phyloP scores from a whole-genome alignment of 495 filamentous ascomycete genomes.

The Chaetomium fimeti region DNA sequence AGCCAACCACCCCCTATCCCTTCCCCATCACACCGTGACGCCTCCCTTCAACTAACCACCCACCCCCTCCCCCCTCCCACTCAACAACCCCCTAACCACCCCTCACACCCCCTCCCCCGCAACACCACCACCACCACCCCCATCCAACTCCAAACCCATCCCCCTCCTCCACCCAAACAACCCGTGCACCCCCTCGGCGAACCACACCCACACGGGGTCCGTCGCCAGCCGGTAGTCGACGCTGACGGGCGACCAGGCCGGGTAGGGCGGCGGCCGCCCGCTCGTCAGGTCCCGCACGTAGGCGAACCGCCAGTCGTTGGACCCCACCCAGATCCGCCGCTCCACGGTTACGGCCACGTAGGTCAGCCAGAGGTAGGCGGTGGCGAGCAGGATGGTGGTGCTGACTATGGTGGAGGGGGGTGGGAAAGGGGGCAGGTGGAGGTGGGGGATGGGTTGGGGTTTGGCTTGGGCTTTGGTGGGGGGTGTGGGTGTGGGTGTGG shows the following conservation, averaged over 20 bases:
- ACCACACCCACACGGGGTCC: constrained; percentile 10
- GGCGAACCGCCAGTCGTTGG: constrained; percentile 23
- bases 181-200: constrained; percentile 1
- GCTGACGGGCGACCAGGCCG: constrained; percentile 19
- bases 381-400: not conserved
- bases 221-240: constrained; percentile 24
- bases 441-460: not conserved
- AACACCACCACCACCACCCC: not conserved
- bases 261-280: constrained; percentile 12
- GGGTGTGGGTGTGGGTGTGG: not conserved
- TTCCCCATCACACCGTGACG: not conserved
- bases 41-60: not conserved
- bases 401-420: constrained; percentile 17
- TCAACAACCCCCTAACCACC: not conserved
- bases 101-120: not conserved
- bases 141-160: not conserved
- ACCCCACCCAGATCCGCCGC: constrained; percentile 24
- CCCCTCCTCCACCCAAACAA: constrained; percentile 1
- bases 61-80: not conserved
- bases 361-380: constrained; percentile 13
- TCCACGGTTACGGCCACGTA: constrained; percentile 26
- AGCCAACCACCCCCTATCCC: not conserved
- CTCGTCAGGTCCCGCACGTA: constrained; percentile 22
- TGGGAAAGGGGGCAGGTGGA: not conserved
- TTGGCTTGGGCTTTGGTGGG: not conserved